These are phyloP conservation scores for Cavenderia fasciculata DNA, from an alignment of 78 protist genomes.

Conservation along the genomic window DNA sequence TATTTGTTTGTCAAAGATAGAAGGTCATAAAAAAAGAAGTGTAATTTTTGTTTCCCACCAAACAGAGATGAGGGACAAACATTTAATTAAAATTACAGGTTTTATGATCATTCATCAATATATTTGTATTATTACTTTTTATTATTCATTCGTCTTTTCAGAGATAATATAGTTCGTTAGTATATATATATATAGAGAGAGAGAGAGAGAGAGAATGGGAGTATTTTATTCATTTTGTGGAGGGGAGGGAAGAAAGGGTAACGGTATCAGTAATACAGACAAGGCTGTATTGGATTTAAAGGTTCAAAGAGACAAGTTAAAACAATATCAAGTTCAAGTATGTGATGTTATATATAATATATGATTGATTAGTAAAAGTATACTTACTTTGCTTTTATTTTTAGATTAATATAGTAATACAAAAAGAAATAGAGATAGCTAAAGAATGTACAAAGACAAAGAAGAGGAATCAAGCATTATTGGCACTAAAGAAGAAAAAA, in stretches of 20 bases:
- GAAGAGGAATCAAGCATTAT: conserved; percentile 79
- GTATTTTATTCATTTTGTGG: conserved; percentile 5
- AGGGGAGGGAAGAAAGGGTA: conserved; percentile 22
- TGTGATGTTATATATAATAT: neutral
- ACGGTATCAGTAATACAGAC: conserved; percentile 64
- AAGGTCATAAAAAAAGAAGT: no score
- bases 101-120: neutral
- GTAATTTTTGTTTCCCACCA: no score
- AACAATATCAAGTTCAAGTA: conserved; percentile 60
- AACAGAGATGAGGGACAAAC: no score
- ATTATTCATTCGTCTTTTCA: neutral
- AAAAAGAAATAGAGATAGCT: conserved; percentile 76
- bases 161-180: neutral
- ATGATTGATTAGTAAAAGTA: neutral
- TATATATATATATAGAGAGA: neutral
- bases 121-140: neutral
- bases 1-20: no score
- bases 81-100: no score
- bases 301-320: conserved; percentile 80
- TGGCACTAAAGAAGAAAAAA: conserved; percentile 80
- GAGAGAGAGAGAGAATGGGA: conserved; percentile 31
- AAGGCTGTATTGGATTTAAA: conserved; percentile 83
- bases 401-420: conserved; percentile 64
- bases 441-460: conserved; percentile 59
- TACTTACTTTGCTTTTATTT: neutral